Base-by-base conservation (phyloP, 2,329 filamentous ascomycete genomes). In the Cladorrhinum sp. region DNA sequence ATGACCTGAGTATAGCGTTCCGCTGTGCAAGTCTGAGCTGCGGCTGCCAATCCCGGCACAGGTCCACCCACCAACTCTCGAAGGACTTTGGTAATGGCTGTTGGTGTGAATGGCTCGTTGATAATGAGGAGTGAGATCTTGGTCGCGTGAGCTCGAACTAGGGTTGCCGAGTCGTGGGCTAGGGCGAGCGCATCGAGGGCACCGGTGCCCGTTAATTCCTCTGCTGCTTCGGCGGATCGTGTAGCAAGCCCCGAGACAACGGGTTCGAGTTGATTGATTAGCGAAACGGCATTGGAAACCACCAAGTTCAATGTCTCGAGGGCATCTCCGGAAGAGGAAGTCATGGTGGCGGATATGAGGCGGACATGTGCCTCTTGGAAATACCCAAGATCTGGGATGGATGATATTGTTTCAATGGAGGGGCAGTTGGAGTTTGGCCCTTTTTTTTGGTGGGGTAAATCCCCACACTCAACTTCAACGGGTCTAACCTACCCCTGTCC, bases 91-190 rank as follows among this genome's bases (percentile, higher is more conserved):
- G 76, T 77, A 32, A 96, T 81, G 4, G 91, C 93, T 0, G 87
- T 86, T 0, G 91, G 87, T 0, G 92, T 95, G 67, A 96, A 96
- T 0, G 93, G 93, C 18, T 91, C 84, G 69, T 91, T 96, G 69
- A 96, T 89, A 1, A 95, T 84, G 12, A 98, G 83, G 0, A 97
- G 86, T 0, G 91, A 93, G 24, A 97, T 81, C 64, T 96, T 96
- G 5, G 92, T 96, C 1, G 88, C 85, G 71, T 97, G 92, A 0
- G 92, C 91, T 71, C 85, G 87, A 61, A 96, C 85, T 4, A 96
- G 80, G 24, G 81, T 84, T 0, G 91, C 84, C 0, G 90, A 83
- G 68, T 93, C 88, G 67, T 84, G 83, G 32, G 93, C 85, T 60
- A 93, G 81, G 13, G 85, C 77, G 23, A 96, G 81, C 9, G 86